A percentile compares a stretch with the other conserved stretches of the same genome.
Conservation (phyloP, 2,329 filamentous ascomycete genomes). For the Claviceps citrina region DNA sequence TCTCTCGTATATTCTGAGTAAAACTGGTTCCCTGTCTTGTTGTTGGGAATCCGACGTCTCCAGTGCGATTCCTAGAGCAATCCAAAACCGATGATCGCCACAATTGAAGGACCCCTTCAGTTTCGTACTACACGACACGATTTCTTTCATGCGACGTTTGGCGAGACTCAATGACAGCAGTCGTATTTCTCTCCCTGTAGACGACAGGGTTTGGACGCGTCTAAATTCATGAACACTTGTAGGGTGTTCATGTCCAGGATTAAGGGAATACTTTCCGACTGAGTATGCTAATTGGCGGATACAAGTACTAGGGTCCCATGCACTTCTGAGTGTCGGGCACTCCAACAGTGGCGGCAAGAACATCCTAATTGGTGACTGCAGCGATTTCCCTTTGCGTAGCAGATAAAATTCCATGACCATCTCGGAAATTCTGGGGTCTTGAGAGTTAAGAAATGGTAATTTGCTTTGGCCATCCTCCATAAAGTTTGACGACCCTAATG, state of each 20-base stretch:
- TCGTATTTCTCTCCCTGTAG: slow-evolving; percentile 15
- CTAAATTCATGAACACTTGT: slow-evolving; percentile 23
- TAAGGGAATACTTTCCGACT: slow-evolving; percentile 11
- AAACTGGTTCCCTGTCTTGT: slow-evolving; percentile 9
- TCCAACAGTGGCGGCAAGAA: slow-evolving; percentile 53
- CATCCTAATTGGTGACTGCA: slow-evolving; percentile 23
- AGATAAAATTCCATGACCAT: slow-evolving; percentile 18
- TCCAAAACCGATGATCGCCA: slow-evolving; percentile 9
- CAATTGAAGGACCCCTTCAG: slow-evolving; percentile 7
- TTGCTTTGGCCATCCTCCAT: not conserved
- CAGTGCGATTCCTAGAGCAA: slow-evolving; percentile 11
- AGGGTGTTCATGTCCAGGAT: not conserved
- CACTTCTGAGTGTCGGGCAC: slow-evolving; percentile 35
- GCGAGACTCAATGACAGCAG: slow-evolving; percentile 6
- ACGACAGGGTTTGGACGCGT: slow-evolving; percentile 16
- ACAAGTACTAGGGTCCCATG: slow-evolving; percentile 37
- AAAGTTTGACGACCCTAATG: not conserved
- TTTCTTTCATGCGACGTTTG: slow-evolving; percentile 6
- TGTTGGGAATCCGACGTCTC: slow-evolving; percentile 16
- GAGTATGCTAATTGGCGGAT: slow-evolving; percentile 42
- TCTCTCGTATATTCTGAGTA: not conserved
- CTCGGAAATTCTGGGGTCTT: slow-evolving; percentile 27
- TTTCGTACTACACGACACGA: slow-evolving; percentile 7
- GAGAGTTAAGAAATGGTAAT: slow-evolving; percentile 5
- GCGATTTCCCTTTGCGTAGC: not conserved